Evolutionary conservation across 129 eudicot species (phyloP).

Genomic region (Gnaphalium uliginosum): DNA sequence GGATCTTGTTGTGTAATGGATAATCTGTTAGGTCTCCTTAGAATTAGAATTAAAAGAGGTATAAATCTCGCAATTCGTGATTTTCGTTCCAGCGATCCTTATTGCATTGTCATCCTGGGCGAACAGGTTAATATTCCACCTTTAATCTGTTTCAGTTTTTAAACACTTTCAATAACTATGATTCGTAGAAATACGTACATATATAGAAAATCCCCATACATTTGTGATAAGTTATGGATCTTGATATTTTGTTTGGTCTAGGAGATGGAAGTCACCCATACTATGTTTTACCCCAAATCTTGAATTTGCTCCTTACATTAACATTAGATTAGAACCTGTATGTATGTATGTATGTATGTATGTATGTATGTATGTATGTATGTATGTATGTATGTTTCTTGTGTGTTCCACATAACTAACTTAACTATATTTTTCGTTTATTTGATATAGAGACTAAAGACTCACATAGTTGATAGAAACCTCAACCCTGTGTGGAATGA

Average conservation of each 20-base stretch:
- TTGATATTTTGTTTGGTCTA: background rate
- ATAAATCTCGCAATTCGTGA: slow-evolving; percentile 67
- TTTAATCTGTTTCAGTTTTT: background rate
- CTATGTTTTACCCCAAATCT: slow-evolving; percentile 3
- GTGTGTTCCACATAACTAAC: background rate
- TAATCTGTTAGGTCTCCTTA: slow-evolving; percentile 63
- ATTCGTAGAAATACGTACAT: background rate
- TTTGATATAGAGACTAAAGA: slow-evolving; percentile 61
- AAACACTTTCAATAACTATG: background rate
- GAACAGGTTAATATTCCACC: slow-evolving; percentile 40
- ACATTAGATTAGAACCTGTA: background rate
- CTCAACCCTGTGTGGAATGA: slow-evolving; percentile 81
- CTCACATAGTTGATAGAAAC: slow-evolving; percentile 55
- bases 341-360: background rate
- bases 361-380: no score
- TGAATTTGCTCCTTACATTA: background rate
- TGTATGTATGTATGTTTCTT: background rate
- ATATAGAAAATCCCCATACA: background rate
- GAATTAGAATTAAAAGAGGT: slow-evolving; percentile 61
- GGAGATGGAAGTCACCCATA: background rate
- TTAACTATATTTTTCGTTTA: background rate
- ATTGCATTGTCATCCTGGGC: slow-evolving; percentile 60
- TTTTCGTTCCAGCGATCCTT: slow-evolving; percentile 71
- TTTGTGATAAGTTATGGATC: background rate
- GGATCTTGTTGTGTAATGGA: slow-evolving; percentile 47